Evolutionary conservation across 2,329 filamentous ascomycete genomes (phyloP).

Genomic region (Fusarium compactum): DNA sequence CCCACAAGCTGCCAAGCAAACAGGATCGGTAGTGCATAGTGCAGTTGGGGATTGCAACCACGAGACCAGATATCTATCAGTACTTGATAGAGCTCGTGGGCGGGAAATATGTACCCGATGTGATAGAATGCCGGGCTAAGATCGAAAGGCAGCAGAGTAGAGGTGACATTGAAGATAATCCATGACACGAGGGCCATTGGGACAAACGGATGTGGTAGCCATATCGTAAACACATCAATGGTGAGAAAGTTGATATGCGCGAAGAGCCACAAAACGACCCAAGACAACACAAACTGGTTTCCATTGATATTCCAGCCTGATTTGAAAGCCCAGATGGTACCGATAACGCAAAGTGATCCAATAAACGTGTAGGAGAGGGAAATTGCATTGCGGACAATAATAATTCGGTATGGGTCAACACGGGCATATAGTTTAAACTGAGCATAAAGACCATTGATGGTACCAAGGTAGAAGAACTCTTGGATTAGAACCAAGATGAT

Average conservation of each 20-base stretch:
- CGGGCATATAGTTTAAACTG: constrained; percentile 40
- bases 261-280: constrained; percentile 40
- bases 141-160: not conserved
- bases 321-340: not conserved
- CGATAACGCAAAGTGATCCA: not conserved
- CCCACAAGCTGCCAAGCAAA: not conserved
- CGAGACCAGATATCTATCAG: constrained; percentile 1
- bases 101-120: not conserved
- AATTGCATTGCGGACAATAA: not conserved
- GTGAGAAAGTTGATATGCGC: constrained; percentile 39
- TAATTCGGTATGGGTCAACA: not conserved
- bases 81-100: not conserved
- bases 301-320: constrained; percentile 8
- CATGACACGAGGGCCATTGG: constrained; percentile 40
- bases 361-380: not conserved
- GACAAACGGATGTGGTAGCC: constrained; percentile 35
- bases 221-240: constrained; percentile 43
- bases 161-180: constrained; percentile 36
- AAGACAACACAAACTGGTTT: constrained; percentile 32
- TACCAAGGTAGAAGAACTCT: constrained; percentile 44
- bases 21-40: not conserved
- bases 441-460: constrained; percentile 39
- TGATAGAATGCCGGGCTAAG: not conserved
- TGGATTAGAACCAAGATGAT: constrained; percentile 44
- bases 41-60: not conserved